A percentile compares a stretch with the other conserved stretches of the same genome.
phyloP scores from a whole-genome alignment of 768 basidiomycete species.

The Podaxis pistillaris region DNA sequence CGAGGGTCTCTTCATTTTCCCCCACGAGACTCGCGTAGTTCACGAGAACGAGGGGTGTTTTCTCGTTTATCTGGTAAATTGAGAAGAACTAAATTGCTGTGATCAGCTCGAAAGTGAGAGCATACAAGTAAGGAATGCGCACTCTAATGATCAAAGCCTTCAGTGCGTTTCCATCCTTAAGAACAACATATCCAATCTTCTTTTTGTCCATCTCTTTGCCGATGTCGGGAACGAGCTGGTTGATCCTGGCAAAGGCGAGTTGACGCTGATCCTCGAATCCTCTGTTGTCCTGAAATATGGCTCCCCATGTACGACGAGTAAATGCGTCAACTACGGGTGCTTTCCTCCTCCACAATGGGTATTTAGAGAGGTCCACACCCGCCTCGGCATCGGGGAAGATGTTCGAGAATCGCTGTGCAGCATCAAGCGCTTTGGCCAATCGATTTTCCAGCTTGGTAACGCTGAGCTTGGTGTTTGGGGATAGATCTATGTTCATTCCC shows the following conservation, averaged over 20 bases:
- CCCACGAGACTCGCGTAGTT: slow-evolving; percentile 25
- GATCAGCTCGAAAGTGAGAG: background rate
- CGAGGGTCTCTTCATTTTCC: slow-evolving; percentile 18
- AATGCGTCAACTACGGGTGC: slow-evolving; percentile 11
- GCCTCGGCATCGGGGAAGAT: slow-evolving; percentile 16
- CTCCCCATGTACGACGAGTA: slow-evolving; percentile 13
- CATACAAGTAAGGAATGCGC: background rate
- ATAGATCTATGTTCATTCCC: slow-evolving; percentile 29
- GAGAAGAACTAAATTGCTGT: slow-evolving; percentile 23
- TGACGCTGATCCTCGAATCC: slow-evolving; percentile 11
- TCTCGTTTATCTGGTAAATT: slow-evolving; percentile 21
- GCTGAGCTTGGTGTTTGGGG: slow-evolving; percentile 28
- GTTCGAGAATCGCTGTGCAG: slow-evolving; percentile 24
- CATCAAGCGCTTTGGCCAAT: slow-evolving; percentile 24
- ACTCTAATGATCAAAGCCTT: slow-evolving; percentile 9
- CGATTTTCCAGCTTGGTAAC: slow-evolving; percentile 24
- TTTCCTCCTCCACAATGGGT: slow-evolving; percentile 10
- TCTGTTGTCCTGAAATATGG: slow-evolving; percentile 13
- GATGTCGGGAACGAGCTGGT: slow-evolving; percentile 12
- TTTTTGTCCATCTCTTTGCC: slow-evolving; percentile 14
- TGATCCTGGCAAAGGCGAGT: slow-evolving; percentile 12
- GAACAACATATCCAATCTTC: slow-evolving; percentile 6
- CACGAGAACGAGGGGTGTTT: slow-evolving; percentile 26
- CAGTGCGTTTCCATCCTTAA: slow-evolving; percentile 4
- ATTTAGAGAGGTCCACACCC: slow-evolving; percentile 4